Base-by-base conservation (phyloP, 1,139 yeast species). In the Candida sp. region DNA sequence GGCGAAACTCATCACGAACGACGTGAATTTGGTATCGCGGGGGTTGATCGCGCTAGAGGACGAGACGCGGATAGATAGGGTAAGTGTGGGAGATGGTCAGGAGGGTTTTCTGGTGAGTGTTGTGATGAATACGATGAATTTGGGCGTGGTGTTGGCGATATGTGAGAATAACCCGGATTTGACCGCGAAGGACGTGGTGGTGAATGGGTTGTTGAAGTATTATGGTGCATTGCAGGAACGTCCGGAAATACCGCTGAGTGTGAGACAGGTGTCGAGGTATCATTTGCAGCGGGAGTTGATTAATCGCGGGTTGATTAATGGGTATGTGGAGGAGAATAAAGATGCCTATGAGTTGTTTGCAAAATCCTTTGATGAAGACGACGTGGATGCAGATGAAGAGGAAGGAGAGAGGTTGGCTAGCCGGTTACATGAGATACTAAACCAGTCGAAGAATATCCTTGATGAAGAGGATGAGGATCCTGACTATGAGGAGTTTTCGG, bases 131-230 rank as follows among this genome's bases (percentile, higher is more conserved):
- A 40, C 44, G 4, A 44, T 52, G 46, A 54, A 50, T 40, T 37
- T 53, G 9, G 51, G 51, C 2, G 84, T 59, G 83, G 85, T 63
- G 77, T 84, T 61, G 88, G 84, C 62, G 83, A 73, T 61, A 80
- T 84, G 61, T 66, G 82, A 33, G 5, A 43, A 39, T 34, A 30
- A 25, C 26, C 27, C 34, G 28, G 47, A 25, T 25, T 22, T 30
- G 11, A 41, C 39, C 28, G 49, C 80, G 81, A 38, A 89, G 85
- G 39, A 73, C 78, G 40, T 53, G 78, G 51, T 59, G 66, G 1
- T 76, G 73, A 26, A 43, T 4, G 58, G 56, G 22, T 43, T 33
- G 72, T 72, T 30, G 75, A 80, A 44, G 56, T 79, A 28, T 76
- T 49, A 46, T 38, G 11, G 32, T n/a, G 32, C 44, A 5, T 26